phyloP scores from a whole-genome alignment of 1,284 basidiomycete species.

The Ustanciosporium gigantosporum region DNA sequence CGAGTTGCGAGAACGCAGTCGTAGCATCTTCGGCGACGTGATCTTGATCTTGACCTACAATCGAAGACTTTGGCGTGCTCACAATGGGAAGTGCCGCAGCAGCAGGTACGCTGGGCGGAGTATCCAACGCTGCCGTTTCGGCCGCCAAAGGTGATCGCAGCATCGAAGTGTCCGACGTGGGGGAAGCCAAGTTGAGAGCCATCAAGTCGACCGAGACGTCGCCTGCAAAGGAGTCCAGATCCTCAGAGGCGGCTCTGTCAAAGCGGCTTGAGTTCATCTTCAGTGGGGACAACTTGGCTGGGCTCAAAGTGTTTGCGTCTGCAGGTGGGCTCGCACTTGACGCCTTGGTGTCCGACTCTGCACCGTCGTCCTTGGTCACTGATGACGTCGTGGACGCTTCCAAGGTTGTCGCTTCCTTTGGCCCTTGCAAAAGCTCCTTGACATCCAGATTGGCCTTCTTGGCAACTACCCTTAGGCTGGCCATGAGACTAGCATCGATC shows the following conservation, averaged over 20 bases:
- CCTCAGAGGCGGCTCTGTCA: slow-evolving; percentile 10
- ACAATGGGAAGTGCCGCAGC: background rate
- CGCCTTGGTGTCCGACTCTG: background rate
- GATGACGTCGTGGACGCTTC: no score
- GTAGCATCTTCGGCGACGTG: background rate
- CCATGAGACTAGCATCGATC: slow-evolving; percentile 26
- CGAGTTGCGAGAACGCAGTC: background rate
- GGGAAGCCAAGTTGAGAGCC: slow-evolving; percentile 25
- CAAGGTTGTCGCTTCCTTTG: no score
- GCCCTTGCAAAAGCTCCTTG: slow-evolving; percentile 7
- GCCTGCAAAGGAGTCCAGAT: slow-evolving; percentile 16
- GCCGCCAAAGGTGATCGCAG: no score
- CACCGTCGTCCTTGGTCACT: background rate
- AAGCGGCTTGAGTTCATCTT: no score
- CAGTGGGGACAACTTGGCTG: no score
- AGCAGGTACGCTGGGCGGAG: slow-evolving; percentile 3
- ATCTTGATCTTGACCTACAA: no score
- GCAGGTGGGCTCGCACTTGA: background rate
- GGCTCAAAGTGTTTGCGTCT: background rate
- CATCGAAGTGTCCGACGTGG: slow-evolving; percentile 16
- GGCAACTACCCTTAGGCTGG: slow-evolving; percentile 26
- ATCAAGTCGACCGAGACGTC: slow-evolving; percentile 26
- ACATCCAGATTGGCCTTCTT: slow-evolving; percentile 33
- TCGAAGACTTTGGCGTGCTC: no score
- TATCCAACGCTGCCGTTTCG: slow-evolving; percentile 7